Base-by-base conservation (phyloP, 768 basidiomycete genomes). In the Podaxis sp. region DNA sequence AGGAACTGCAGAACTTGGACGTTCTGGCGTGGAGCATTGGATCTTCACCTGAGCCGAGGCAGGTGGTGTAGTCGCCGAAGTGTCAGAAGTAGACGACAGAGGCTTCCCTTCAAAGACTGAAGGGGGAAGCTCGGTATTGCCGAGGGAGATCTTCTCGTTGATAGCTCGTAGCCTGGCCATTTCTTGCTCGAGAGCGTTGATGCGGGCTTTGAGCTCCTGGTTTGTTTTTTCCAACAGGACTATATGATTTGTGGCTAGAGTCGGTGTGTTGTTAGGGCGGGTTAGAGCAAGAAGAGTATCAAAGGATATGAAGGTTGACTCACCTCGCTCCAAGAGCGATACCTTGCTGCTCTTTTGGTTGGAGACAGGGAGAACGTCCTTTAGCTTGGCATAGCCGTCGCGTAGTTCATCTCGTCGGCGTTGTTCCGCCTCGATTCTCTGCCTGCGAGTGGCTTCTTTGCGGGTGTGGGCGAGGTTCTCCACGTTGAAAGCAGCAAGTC, bases 341-440 rank as follows among this genome's bases (percentile, higher is more conserved):
- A 93, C 90, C 71, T 95, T 95, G 77, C 90, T 93, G 72, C 89
- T 88, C 77, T 94, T 92, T 79, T 93, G 91, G 73, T 92, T 93
- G 11, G 89, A 90, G 56, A 88, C 82, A 2, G 93, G 93, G 5
- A 95, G 79, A 25, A 90, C 89, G 63, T 93, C 91, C 74, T 92
- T 93, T 73, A 95, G 78, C 69, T 89, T 87, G 37, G 89, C 88
- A 74, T 95, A 95, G 27, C 91, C 93, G 68, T 95, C 93, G 62
- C 93, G 82, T 62, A 95, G 80, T 74, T 95, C 93, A 73, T 94
- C 92, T 64, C 93, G 82, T 61, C 93, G 81, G 48, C 92, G 80
- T 77, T 95, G 90, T 73, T 93, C 91, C n/a, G 91, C 91, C 76
- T 93, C 90, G 59, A 93, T 93, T 56, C 91, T 80, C 73, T 93